Base-by-base conservation (phyloP, 306 rosid genomes). In the Clitoria ternatea region DNA sequence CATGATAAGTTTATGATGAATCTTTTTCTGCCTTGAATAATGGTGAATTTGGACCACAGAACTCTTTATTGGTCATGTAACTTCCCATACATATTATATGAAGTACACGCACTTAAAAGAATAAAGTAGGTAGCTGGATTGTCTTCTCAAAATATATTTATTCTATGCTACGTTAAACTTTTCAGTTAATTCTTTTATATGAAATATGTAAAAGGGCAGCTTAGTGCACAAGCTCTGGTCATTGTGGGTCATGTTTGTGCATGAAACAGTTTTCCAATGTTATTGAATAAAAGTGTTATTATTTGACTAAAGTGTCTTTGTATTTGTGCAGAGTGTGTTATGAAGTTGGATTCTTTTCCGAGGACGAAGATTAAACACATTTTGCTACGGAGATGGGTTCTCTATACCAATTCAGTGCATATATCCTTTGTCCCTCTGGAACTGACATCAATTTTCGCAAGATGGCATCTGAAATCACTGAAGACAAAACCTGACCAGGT, bases 361-460 rank as follows among this genome's bases (percentile, higher is more conserved):
- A 73, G 88, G 82, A 81, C 32, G 75, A 82, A 79, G 81, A 72
- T 70, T 53, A 72, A 66, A 66, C 60, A 66, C 77, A 70, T 44
- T 50, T 66, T 61, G 74, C 73, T 27, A 42, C 55, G 42, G 61
- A 57, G 73, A 67, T 40, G 74, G 66, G 78, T 57, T 65, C 79
- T 61, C 53, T 43, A 9, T 27, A 48, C 57, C 22, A 75, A 76
- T 56, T 61, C 66, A 73, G 62, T 24, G 70, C 82, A 40, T 10
- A 39, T 32, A 49, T 75, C 65, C 78, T 77, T 80, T 81, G 73
- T 37, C 60, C 64, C 78, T 75, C 62, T 72, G 82, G 90, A 79
- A 74, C 70, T 59, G 61, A 70, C 62, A 42, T 71, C 70, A 61
- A 69, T 74, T 74, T 78, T 60, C 66, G 20, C 72, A 79, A 73